Evolutionary conservation across 441 rosid genomes (phyloP).

Genomic region (Kokia cookei): DNA sequence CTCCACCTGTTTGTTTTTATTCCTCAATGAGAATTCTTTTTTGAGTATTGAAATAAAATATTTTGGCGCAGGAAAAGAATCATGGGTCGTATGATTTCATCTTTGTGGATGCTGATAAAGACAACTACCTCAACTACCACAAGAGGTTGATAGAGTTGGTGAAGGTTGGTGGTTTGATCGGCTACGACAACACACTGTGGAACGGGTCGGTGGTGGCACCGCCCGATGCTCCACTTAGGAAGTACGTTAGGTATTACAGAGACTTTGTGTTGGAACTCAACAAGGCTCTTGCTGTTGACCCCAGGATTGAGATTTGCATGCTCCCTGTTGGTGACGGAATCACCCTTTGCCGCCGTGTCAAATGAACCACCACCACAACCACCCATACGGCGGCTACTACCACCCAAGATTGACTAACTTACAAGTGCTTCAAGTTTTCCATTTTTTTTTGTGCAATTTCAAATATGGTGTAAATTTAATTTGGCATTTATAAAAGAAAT

Average conservation of each 20-base stretch:
- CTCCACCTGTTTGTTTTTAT: background rate
- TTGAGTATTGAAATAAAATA: background rate
- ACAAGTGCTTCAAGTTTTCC: background rate
- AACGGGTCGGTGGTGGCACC: conserved; percentile 85
- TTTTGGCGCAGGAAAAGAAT: conserved; percentile 42
- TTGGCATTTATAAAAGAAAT: background rate
- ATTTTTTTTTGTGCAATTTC: background rate
- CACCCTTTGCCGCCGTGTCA: conserved; percentile 95
- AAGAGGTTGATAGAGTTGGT: conserved; percentile 69
- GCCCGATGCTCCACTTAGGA: conserved; percentile 72
- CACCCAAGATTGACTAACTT: background rate
- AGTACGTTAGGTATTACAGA: conserved; percentile 63
- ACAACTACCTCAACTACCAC: conserved; percentile 91
- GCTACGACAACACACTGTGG: conserved; percentile 97
- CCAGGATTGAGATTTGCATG: conserved; percentile 94
- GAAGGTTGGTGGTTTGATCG: conserved; percentile 85
- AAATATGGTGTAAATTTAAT: conserved; percentile 9
- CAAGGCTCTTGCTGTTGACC: conserved; percentile 91
- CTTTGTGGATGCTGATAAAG: conserved; percentile 96
- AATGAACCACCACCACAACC: conserved; percentile 16
- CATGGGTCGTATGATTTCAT: conserved; percentile 82
- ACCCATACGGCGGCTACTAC: too few species aligned
- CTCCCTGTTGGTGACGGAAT: conserved; percentile 94
- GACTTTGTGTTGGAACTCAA: conserved; percentile 87
- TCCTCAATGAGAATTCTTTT: background rate